Evolutionary conservation across 805 yeast genomes (phyloP), one percentile per base, ranked within the genome.

Genomic region (Sugiyamaella smithiae): DNA sequence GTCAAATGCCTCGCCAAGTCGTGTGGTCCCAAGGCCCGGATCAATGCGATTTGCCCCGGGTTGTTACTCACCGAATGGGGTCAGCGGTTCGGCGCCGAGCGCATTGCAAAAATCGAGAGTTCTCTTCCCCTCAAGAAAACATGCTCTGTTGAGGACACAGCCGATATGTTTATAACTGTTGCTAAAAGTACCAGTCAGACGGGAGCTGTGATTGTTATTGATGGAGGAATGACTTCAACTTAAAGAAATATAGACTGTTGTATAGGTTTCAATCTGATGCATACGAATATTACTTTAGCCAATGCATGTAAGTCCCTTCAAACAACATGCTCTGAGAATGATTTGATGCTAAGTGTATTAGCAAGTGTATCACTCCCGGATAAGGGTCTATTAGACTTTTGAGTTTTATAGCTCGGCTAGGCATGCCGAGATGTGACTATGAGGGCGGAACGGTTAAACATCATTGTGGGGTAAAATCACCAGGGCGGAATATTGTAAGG

Each of bases 191-290:
- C 55, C 22, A 48, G 55, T 9, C 40, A 52, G 26, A 62, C 66
- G 9, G 66, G 65, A 2, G 51, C 56, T 20, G 46, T 50, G 11
- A 38, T 60, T 14, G 71, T 73, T 19, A 76, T 73, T 1, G 81
- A 78, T 25, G 31, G 44, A 8, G 49, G 49, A 22, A 22, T 37
- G 38, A 14, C 37, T 22, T 14, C 32, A n/a, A 35, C 20, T 12
- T 43, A 31, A n/a, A n/a, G n/a, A 31, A 29, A 26, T 12, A 8
- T 8, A 29, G 33, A 4, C 33, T 29, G 33, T 29, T 7, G 6
- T 3, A 6, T 29, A 4, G 4, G 33, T 4, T 29, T 7, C n/a
- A n/a, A n/a, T n/a, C n/a, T n/a, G n/a, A n/a, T n/a, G n/a, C n/a
- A n/a, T n/a, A n/a, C n/a, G n/a, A n/a, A n/a, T n/a, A n/a, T n/a